Evolutionary conservation across 805 yeast genomes (phyloP), one percentile per base, ranked within the genome.

Genomic region (Starmerella vitae): DNA sequence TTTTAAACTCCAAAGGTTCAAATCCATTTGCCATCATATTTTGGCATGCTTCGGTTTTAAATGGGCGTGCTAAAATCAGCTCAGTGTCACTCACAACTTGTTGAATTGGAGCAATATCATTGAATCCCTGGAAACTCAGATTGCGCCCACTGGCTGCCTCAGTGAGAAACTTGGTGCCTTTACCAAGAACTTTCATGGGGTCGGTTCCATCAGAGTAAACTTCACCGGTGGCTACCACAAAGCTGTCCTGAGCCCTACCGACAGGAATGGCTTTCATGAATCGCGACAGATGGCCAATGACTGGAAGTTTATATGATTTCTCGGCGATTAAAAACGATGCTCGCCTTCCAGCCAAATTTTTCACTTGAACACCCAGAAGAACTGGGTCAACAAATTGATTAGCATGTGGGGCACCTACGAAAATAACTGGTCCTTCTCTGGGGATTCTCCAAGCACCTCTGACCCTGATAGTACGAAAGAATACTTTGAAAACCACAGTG

Each of bases 351-450:
- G 79, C 69, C 41, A 73, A 74, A 36, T 65, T 64, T 50, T 76
- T 71, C 20, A 82, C 88, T 55, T 80, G 88, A 34, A 80, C 77
- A 80, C 83, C 77, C 34, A 91, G 65, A 37, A 91, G 70, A 35
- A 86, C 72, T 2, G 91, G 88, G 48, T 75, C 82, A 25, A 86
- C 84, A 55, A 86, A 86, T 61, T 85, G 94, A 59, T 84, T 84
- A n/a, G 94, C 93, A 63, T 88, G 98, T 1, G 97, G 97, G 2
- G 95, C 98, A 9, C 91, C 93, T 26, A 91, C 97, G 46, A 91
- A 78, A 39, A 88, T 78, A 7, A 85, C 77, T 0, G 97, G 88
- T 0, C 95, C 96, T 8, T 68, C 59, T 22, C 69, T 65, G 12
- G 80, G 79, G 36, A 74, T 68, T 34, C 71, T 70, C 61, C 74